These are phyloP conservation scores for Penicillium hesseltinei DNA, from an alignment of 2,329 filamentous ascomycete genomes.

Conservation along the genomic window DNA sequence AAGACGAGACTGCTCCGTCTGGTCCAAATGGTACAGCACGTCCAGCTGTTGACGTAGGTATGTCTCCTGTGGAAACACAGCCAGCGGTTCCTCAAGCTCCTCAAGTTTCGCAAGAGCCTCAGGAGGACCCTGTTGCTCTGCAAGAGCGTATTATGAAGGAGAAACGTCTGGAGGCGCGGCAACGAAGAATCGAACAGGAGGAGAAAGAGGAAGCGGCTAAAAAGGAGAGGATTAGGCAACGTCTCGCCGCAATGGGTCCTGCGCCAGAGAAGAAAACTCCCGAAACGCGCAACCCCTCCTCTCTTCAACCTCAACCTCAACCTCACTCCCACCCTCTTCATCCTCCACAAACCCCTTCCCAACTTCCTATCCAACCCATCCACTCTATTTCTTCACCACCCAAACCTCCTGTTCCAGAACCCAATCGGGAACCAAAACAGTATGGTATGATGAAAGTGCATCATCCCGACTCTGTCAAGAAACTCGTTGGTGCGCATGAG, in stretches of 20 bases:
- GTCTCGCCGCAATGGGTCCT: conserved; percentile 54
- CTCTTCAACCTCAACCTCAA: conserved; percentile 25
- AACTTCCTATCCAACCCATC: conserved; percentile 2
- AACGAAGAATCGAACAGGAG: conserved; percentile 54
- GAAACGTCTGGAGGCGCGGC: conserved; percentile 56
- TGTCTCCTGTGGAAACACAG: conserved; percentile 25
- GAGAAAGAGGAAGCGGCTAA: conserved; percentile 57
- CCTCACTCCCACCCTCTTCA: conserved; percentile 14
- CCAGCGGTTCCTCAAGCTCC: conserved; percentile 12
- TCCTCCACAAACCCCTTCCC: conserved; percentile 1
- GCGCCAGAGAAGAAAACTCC: conserved; percentile 37
- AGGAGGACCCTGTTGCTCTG: conserved; percentile 48
- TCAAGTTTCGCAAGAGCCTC: conserved; percentile 23
- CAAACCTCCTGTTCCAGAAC: conserved; percentile 58
- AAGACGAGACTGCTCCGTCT: conserved; percentile 19
- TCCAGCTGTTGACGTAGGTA: conserved; percentile 28
- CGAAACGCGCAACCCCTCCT: conserved; percentile 29
- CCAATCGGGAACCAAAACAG: conserved; percentile 57
- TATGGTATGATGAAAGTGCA: conserved; percentile 64
- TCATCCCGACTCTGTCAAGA: conserved; percentile 54
- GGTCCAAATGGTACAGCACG: conserved; percentile 33
- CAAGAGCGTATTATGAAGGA: conserved; percentile 63
- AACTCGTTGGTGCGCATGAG: conserved; percentile 39
- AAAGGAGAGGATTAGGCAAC: conserved; percentile 57
- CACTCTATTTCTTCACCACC: conserved; percentile 51